These are phyloP conservation scores for Fusarium sp. DNA, from an alignment of 2,329 filamentous ascomycete species.

Conservation along the genomic window DNA sequence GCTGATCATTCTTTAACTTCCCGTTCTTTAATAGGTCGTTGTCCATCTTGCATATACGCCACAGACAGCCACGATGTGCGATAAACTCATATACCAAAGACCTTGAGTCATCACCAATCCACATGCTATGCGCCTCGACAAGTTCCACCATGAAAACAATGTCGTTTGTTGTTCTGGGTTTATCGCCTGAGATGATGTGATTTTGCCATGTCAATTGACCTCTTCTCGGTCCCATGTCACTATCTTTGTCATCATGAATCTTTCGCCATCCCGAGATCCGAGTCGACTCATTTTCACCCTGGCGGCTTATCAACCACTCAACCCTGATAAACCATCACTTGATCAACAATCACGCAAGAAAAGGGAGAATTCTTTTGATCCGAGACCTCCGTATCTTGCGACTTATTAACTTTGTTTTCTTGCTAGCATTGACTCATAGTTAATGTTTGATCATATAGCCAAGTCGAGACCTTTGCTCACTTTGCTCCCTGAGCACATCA, in stretches of 20 bases:
- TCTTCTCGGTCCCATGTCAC: not conserved
- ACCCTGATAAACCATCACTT: not conserved
- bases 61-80: constrained; percentile 14
- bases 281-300: constrained; percentile 8
- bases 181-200: constrained; percentile 30
- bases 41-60: constrained; percentile 3
- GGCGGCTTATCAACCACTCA: constrained; percentile 12
- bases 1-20: constrained; percentile 14
- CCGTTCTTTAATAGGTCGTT: not conserved
- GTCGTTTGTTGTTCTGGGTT: not conserved
- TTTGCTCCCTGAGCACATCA: constrained; percentile 36
- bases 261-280: constrained; percentile 36
- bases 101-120: not conserved
- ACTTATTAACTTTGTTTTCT: not conserved
- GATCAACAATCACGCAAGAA: constrained; percentile 5
- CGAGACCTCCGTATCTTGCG: constrained; percentile 1
- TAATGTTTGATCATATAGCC: constrained; percentile 12
- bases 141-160: not conserved
- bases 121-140: not conserved
- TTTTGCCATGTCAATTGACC: constrained; percentile 3
- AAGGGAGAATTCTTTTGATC: not conserved
- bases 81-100: not conserved
- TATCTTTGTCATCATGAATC: constrained; percentile 18
- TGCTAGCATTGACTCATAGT: not conserved
- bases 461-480: constrained; percentile 27